Evolutionary conservation across 2,329 filamentous ascomycete species (phyloP).

Genomic region (Allantophomopsis cytisporea): DNA sequence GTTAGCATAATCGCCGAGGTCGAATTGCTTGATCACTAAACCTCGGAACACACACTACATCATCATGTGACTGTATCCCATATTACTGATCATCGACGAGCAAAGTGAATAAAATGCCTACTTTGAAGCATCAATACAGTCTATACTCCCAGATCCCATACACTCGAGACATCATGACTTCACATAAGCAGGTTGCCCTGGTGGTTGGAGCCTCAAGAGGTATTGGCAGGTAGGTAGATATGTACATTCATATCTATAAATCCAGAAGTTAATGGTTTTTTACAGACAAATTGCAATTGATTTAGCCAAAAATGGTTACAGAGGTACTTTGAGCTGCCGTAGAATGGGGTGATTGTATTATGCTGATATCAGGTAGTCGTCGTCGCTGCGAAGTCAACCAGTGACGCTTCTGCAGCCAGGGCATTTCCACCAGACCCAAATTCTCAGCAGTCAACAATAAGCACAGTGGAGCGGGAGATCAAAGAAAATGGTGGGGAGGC

Average conservation of each 20-base stretch:
- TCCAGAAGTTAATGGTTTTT: too few relatives aligned
- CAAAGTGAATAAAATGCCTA: too few relatives aligned
- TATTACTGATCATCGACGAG: too few relatives aligned
- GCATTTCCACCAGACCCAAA: conserved; percentile 69
- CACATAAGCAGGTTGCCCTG: conserved; percentile 42
- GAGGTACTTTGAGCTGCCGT: conserved; percentile 31
- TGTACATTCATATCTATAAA: too few relatives aligned
- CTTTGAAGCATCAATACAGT: too few relatives aligned
- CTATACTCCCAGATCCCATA: too few relatives aligned
- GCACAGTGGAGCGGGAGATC: conserved; percentile 67
- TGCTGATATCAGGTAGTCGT: conserved; percentile 24
- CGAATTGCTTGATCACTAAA: too few relatives aligned
- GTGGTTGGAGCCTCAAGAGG: conserved; percentile 67
- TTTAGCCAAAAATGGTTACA: conserved; percentile 56
- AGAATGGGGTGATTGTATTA: background rate
- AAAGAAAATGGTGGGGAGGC: conserved; percentile 47
- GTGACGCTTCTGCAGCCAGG: conserved; percentile 36
- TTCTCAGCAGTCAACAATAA: conserved; percentile 62
- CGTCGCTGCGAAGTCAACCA: conserved; percentile 64
- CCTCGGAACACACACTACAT: too few relatives aligned
- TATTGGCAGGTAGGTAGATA: conserved; percentile 52
- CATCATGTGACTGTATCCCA: too few relatives aligned
- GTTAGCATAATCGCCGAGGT: too few relatives aligned
- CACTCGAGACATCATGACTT: background rate
- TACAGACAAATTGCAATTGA: conserved; percentile 48